Conservation (phyloP, 2,329 filamentous ascomycete species). For the Claviceps purpurea region DNA sequence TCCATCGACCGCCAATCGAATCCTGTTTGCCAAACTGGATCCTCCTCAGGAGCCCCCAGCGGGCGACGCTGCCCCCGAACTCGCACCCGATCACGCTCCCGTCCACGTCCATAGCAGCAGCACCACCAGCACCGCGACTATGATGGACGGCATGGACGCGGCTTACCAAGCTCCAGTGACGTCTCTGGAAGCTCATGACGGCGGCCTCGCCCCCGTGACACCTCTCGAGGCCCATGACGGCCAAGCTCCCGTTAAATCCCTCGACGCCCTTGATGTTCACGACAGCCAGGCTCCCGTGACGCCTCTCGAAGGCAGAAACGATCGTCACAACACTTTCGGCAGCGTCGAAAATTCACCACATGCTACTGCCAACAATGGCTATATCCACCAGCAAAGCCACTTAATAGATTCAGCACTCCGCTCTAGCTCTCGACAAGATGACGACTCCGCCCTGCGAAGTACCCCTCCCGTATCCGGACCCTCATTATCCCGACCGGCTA, state of each 20-base stretch:
- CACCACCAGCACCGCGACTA: slow-evolving; percentile 34
- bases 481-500: slow-evolving; percentile 40
- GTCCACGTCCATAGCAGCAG: slow-evolving; percentile 2
- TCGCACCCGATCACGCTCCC: background rate
- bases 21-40: slow-evolving; percentile 32
- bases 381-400: slow-evolving; percentile 32
- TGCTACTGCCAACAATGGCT: slow-evolving; percentile 22
- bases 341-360: slow-evolving; percentile 35
- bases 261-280: background rate
- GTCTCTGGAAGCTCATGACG: background rate
- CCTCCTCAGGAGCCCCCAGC: slow-evolving; percentile 25
- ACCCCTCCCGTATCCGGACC: slow-evolving; percentile 33
- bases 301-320: slow-evolving; percentile 27
- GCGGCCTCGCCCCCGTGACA: too few relatives aligned
- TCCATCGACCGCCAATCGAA: slow-evolving; percentile 4
- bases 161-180: slow-evolving; percentile 9
- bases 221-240: too few relatives aligned
- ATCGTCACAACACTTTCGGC: slow-evolving; percentile 25
- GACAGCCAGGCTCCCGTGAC: background rate
- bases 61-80: slow-evolving; percentile 13
- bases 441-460: slow-evolving; percentile 30
- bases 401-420: slow-evolving; percentile 36
- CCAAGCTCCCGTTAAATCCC: slow-evolving; percentile 2
- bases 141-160: slow-evolving; percentile 27
- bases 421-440: slow-evolving; percentile 26